These are phyloP conservation scores for Stenocarpella maydis DNA, from an alignment of 2,329 filamentous ascomycete species.

Conservation along the genomic window DNA sequence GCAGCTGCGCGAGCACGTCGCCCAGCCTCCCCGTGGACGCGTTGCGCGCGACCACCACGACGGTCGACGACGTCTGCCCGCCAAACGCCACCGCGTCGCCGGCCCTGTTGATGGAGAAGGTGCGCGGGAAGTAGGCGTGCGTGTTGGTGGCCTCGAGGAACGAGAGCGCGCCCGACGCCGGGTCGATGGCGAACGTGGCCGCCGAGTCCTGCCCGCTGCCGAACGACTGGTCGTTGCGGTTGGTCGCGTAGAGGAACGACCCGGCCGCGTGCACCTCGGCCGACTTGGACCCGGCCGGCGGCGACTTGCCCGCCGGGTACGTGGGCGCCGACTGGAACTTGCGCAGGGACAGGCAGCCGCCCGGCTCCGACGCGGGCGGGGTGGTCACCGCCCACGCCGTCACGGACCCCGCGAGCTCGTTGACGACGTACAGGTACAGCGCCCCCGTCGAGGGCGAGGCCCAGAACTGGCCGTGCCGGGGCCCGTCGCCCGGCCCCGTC, in stretches of 20 bases:
- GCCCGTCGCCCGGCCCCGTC: conserved; percentile 57
- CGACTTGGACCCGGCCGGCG: conserved; percentile 39
- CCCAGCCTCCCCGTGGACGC: conserved; percentile 63
- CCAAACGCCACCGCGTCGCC: conserved; percentile 70
- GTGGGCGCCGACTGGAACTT: conserved; percentile 56
- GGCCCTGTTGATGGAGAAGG: conserved; percentile 67
- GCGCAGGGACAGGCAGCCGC: conserved; percentile 55
- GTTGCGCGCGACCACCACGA: conserved; percentile 66
- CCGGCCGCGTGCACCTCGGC: conserved; percentile 61
- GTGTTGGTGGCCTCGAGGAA: conserved; percentile 64
- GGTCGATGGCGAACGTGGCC: conserved; percentile 58
- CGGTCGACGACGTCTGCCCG: conserved; percentile 65
- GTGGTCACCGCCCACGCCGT: conserved; percentile 60
- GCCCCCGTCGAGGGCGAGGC: conserved; percentile 43
- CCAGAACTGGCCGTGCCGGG: conserved; percentile 63
- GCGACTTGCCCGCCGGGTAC: conserved; percentile 48
- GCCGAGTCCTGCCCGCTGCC: conserved; percentile 62
- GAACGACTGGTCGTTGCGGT: conserved; percentile 69
- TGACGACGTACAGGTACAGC: conserved; percentile 51
- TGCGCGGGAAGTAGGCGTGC: conserved; percentile 67
- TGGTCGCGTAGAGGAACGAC: conserved; percentile 67
- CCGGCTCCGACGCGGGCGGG: conserved; percentile 41
- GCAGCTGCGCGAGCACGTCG: conserved; percentile 50
- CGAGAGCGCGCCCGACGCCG: conserved; percentile 55
- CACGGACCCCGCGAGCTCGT: conserved; percentile 58